These are phyloP conservation scores for Scedosporium dehoogii DNA, from an alignment of 2,329 filamentous ascomycete species.

Conservation along the genomic window DNA sequence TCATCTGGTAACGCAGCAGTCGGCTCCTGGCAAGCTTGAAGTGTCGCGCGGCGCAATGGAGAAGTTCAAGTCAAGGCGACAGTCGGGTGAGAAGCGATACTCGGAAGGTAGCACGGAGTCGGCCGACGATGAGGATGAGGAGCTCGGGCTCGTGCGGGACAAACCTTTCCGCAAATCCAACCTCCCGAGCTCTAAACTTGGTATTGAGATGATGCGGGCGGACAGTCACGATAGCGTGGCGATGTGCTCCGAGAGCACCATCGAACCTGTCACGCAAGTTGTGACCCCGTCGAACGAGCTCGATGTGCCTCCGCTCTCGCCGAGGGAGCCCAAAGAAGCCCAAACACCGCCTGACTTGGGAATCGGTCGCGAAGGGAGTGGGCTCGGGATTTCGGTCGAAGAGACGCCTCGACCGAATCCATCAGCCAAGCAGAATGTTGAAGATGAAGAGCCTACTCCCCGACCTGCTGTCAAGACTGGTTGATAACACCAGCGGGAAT, in stretches of 20 bases:
- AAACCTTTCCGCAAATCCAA: constrained; percentile 45
- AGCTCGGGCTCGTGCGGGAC: constrained; percentile 49
- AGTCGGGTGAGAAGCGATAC: constrained; percentile 61
- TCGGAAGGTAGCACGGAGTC: constrained; percentile 66
- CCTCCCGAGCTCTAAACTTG: constrained; percentile 75
- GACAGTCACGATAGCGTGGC: constrained; percentile 81
- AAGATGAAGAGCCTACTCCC: constrained; percentile 30
- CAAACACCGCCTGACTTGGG: constrained; percentile 21
- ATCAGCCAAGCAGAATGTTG: constrained; percentile 11
- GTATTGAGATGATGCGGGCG: constrained; percentile 95
- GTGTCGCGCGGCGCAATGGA: constrained; percentile 57
- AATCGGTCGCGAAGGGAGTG: constrained; percentile 10
- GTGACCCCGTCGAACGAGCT: constrained; percentile 38
- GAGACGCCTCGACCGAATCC: constrained; percentile 32
- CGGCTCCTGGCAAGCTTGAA: constrained; percentile 54
- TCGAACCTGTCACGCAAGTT: constrained; percentile 42
- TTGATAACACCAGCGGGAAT: not conserved
- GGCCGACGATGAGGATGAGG: constrained; percentile 91
- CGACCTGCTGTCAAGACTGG: constrained; percentile 18
- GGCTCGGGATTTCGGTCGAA: constrained; percentile 20
- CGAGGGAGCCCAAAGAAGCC: constrained; percentile 11
- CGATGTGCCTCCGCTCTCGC: constrained; percentile 19
- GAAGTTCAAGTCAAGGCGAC: constrained; percentile 63
- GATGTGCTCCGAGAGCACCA: constrained; percentile 37
- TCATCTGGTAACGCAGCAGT: constrained; percentile 49